Percentiles rank a stretch among this genome's conserved stretches.
Conservation (phyloP, 2,329 filamentous ascomycete species). For the Botrytis porri region DNA sequence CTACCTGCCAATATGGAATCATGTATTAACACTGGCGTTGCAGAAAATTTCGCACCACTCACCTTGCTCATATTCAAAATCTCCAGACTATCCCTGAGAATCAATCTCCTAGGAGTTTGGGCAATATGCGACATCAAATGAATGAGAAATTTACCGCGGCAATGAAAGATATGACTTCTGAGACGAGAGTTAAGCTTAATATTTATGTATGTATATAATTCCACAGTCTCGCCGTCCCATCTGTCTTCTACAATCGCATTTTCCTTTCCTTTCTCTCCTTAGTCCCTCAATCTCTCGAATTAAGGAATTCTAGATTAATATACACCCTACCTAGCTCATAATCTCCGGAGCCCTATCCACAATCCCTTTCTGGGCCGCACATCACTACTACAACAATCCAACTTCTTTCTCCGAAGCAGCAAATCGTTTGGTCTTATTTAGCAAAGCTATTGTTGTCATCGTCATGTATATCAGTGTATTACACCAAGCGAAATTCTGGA, state of each 20-base stretch:
- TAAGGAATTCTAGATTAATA: neutral
- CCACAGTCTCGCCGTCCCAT: neutral
- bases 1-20: neutral
- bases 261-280: neutral
- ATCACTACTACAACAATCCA: neutral
- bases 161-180: conserved; percentile 3
- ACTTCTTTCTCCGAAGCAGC: neutral
- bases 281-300: no score
- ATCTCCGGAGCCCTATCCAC: neutral
- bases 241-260: neutral
- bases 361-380: neutral
- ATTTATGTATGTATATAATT: neutral
- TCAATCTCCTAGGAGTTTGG: neutral
- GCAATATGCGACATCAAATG: neutral
- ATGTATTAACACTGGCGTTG: neutral
- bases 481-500: neutral
- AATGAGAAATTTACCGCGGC: neutral
- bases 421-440: neutral
- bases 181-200: neutral
- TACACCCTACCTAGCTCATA: neutral
- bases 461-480: neutral
- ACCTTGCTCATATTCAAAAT: neutral
- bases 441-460: neutral
- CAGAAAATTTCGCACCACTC: neutral
- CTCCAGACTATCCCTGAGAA: neutral